Conservation (phyloP, 2,329 filamentous ascomycete genomes). For the Trichoderma arundinaceum region DNA sequence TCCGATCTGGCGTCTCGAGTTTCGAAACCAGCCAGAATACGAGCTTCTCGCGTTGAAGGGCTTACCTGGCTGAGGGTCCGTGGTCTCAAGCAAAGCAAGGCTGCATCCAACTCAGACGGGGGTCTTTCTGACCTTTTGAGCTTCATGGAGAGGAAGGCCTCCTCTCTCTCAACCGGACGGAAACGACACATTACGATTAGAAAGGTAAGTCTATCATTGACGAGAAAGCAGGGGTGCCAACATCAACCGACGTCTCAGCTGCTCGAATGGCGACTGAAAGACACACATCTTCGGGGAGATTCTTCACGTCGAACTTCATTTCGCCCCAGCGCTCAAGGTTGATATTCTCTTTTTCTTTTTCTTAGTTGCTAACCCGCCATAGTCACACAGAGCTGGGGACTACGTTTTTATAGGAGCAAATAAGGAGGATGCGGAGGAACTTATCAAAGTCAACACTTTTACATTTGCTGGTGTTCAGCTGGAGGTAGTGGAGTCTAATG, state of each 20-base stretch:
- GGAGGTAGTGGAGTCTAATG: conserved; percentile 57
- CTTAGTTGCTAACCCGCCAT: conserved; percentile 70
- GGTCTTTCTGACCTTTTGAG: conserved; percentile 67
- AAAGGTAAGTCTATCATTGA: conserved; percentile 71
- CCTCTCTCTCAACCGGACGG: conserved; percentile 54
- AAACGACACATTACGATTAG: conserved; percentile 66
- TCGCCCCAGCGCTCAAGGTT: conserved; percentile 32
- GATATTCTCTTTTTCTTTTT: conserved; percentile 50
- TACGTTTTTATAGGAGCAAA: conserved; percentile 70
- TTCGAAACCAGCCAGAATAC: conserved; percentile 40
- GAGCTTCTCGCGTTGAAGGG: conserved; percentile 36
- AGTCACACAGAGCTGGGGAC: conserved; percentile 74
- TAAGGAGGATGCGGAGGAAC: conserved; percentile 66
- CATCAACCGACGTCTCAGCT: conserved; percentile 30
- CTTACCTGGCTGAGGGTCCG: conserved; percentile 55
- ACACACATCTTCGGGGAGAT: conserved; percentile 25
- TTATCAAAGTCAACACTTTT: conserved; percentile 72
- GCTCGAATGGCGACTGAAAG: conserved; percentile 28
- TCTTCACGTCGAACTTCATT: conserved; percentile 27
- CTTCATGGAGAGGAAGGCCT: conserved; percentile 75
- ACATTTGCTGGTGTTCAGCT: conserved; percentile 70
- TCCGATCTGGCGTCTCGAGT: conserved; percentile 45
- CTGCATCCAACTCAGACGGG: conserved; percentile 67
- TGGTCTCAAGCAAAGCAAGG: conserved; percentile 73
- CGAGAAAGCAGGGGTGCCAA: conserved; percentile 40